Percentiles rank a stretch among this genome's conserved stretches.
Evolutionary conservation across 2,329 filamentous ascomycete species (phyloP).

Genomic region (Cytospora paraplurivora): DNA sequence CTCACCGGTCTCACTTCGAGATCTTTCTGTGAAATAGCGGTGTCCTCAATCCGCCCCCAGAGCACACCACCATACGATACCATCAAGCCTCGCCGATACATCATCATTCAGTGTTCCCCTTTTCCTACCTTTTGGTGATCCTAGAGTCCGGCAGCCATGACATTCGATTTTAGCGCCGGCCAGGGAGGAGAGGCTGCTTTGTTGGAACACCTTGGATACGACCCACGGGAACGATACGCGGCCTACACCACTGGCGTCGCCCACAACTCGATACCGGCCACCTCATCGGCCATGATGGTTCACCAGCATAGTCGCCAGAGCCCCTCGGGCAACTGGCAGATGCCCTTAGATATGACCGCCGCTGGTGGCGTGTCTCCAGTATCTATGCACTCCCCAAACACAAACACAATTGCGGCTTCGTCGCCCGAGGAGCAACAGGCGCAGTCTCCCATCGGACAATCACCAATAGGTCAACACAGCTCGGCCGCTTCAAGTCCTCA

Average conservation of each 20-base stretch:
- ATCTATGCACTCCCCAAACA: constrained; percentile 43
- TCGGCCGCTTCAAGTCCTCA: constrained; percentile 56
- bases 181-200: constrained; percentile 56
- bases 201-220: constrained; percentile 61
- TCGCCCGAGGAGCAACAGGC: constrained; percentile 55
- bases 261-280: constrained; percentile 41
- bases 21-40: constrained; percentile 46
- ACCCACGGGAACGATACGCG: constrained; percentile 59
- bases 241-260: constrained; percentile 46
- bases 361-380: constrained; percentile 34
- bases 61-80: constrained; percentile 48
- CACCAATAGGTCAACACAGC: constrained; percentile 45
- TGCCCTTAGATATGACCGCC: constrained; percentile 53
- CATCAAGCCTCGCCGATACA: constrained; percentile 46
- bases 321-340: constrained; percentile 49
- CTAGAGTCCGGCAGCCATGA: constrained; percentile 47
- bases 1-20: constrained; percentile 35
- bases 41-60: constrained; percentile 43
- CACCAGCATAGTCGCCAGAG: constrained; percentile 42
- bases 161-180: constrained; percentile 61
- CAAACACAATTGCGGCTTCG: constrained; percentile 49
- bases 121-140: constrained; percentile 34
- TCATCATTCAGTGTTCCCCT: constrained; percentile 39
- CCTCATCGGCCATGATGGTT: constrained; percentile 37
- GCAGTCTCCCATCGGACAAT: constrained; percentile 44